Conservation (phyloP, 1,284 basidiomycete genomes). For the Moniliella sp. region DNA sequence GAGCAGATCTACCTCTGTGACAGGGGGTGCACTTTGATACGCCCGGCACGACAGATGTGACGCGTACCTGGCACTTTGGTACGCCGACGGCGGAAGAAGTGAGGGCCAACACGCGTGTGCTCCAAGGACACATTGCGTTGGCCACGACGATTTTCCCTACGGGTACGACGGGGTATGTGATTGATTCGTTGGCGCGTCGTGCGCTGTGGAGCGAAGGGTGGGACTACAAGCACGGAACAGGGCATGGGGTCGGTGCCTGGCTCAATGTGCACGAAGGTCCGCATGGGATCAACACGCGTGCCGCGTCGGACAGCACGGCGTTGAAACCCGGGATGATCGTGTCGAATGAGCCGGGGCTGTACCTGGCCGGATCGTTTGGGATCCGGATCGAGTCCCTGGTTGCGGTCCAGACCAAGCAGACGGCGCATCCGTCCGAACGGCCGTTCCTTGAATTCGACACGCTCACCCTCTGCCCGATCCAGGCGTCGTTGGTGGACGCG, state of each 20-base stretch:
- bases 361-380: slow-evolving; percentile 70
- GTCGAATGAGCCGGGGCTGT: slow-evolving; percentile 59
- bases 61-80: slow-evolving; percentile 67
- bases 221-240: slow-evolving; percentile 1
- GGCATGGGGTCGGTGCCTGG: slow-evolving; percentile 14
- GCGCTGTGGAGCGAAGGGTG: slow-evolving; percentile 69
- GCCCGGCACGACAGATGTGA: slow-evolving; percentile 87
- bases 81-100: slow-evolving; percentile 60
- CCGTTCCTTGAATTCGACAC: slow-evolving; percentile 19
- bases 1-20: slow-evolving; percentile 63
- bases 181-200: slow-evolving; percentile 64
- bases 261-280: slow-evolving; percentile 31
- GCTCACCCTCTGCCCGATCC: slow-evolving; percentile 46
- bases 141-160: slow-evolving; percentile 65
- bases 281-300: slow-evolving; percentile 27
- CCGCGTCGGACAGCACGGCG: slow-evolving; percentile 27
- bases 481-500: slow-evolving; percentile 56
- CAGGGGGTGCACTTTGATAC: slow-evolving; percentile 64
- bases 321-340: slow-evolving; percentile 29
- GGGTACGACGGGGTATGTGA: slow-evolving; percentile 56
- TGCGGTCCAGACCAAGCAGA: slow-evolving; percentile 36
- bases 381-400: slow-evolving; percentile 64
- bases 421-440: slow-evolving; percentile 58
- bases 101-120: slow-evolving; percentile 69
- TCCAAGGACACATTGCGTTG: slow-evolving; percentile 84